Percentiles rank a stretch among this genome's conserved stretches.
Conservation (phyloP, 2,329 filamentous ascomycete species). For the Sclerotinia spermophila region DNA sequence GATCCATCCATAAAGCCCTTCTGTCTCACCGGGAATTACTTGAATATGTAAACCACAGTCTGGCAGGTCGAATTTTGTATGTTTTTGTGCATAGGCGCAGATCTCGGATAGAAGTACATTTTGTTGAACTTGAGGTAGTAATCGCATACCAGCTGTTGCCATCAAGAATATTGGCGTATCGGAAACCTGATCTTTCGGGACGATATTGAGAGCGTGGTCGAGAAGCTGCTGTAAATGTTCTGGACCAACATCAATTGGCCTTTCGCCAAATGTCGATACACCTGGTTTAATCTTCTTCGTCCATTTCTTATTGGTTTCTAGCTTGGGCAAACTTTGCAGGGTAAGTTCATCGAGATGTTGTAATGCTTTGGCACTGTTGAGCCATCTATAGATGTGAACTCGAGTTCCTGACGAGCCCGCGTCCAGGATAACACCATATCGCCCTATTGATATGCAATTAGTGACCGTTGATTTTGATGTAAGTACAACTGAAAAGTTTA, state of each 20-base stretch:
- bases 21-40: conserved; percentile 92
- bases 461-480: neutral
- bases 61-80: conserved; percentile 80
- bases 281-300: conserved; percentile 93
- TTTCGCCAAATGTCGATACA: conserved; percentile 83
- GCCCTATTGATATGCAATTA: conserved; percentile 35
- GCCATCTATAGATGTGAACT: conserved; percentile 92
- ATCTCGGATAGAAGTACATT: conserved; percentile 69
- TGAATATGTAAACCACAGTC: conserved; percentile 88
- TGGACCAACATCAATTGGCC: conserved; percentile 69
- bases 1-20: conserved; percentile 96
- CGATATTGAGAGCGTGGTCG: conserved; percentile 73
- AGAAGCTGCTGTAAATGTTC: conserved; percentile 79
- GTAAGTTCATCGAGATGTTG: conserved; percentile 57
- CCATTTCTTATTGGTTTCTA: conserved; percentile 82
- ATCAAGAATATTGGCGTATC: conserved; percentile 93
- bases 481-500: neutral
- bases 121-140: conserved; percentile 72
- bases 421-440: conserved; percentile 94
- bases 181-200: conserved; percentile 71
- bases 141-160: conserved; percentile 90
- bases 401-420: conserved; percentile 96
- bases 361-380: conserved; percentile 66
- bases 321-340: conserved; percentile 67
- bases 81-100: conserved; percentile 74